Base-by-base conservation (phyloP, 1,284 basidiomycete genomes). In the Malassezia caprae region DNA sequence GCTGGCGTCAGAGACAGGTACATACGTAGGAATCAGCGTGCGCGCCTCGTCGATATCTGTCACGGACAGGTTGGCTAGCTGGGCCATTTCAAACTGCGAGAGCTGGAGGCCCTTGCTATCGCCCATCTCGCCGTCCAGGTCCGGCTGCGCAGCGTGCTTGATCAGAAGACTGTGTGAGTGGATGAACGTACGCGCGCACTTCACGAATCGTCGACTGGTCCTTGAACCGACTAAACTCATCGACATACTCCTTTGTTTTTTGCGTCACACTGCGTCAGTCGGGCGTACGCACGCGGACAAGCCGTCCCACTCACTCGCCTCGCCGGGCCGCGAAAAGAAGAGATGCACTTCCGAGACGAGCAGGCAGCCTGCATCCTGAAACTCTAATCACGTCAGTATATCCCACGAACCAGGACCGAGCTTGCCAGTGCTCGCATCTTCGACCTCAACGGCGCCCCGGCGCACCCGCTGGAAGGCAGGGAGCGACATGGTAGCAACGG, bases 291-390 rank as follows among this genome's bases (percentile, higher is more conserved):
- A 60, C 52, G 79, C 84, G 53, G 76, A 88, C 84, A 84, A 82
- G 48, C 85, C 88, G 66, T 88, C 85, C 0, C 85, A 83, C 64
- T 85, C 85, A 73, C 86, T 86, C 28, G 54, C 67, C 73, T 87
- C 84, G 58, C 85, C 79, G 73, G 88, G 86, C 75, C 72, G 65
- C 19, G 89, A 87, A 32, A 93, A 79, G 45, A 93, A 78, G 69
- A 89, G 85, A 70, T 88, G 87, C 68, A 91, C 89, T 72, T 93
- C 89, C 0, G 87, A 90, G 61, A 90, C 89, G 63, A 89, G 81
- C 64, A 93, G 77, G 76, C 88, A 90, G 78, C 87, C 87, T 3
- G 85, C 86, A 65, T 88, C 87, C 77, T 88, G 87, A 77, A 91
- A 91, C 69, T 90, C 89, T 88, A 64, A 43, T 37, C 15, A 19